Evolutionary conservation across 2,329 filamentous ascomycete genomes (phyloP).

Genomic region (Ascocoryne sarcoides): DNA sequence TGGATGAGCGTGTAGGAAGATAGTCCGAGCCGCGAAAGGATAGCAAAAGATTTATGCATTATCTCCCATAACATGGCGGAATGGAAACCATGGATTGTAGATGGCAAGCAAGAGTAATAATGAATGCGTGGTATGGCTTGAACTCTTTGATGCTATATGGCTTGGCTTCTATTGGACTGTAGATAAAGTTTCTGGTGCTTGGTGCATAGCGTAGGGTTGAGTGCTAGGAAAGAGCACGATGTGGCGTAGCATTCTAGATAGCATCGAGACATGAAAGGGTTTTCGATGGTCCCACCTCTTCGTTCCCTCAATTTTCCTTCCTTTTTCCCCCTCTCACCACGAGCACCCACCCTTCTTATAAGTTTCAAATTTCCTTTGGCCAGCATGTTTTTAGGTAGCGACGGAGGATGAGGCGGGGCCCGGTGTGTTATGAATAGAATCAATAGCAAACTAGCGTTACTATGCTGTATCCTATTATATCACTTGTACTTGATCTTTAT

Average conservation of each 20-base stretch:
- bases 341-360: too few relatives aligned
- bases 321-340: too few relatives aligned
- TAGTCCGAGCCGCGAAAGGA: neutral
- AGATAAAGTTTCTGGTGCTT: neutral
- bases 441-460: too few relatives aligned
- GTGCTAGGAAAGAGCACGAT: slow-evolving; percentile 1
- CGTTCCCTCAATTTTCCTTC: too few relatives aligned
- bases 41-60: neutral
- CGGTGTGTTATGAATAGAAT: too few relatives aligned
- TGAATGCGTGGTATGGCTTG: neutral
- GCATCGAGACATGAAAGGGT: slow-evolving; percentile 20
- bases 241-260: slow-evolving; percentile 15
- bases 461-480: too few relatives aligned
- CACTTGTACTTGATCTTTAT: too few relatives aligned
- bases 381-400: too few relatives aligned
- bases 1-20: neutral
- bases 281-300: slow-evolving; percentile 10
- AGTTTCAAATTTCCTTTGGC: too few relatives aligned
- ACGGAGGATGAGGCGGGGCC: too few relatives aligned
- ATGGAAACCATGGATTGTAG: neutral
- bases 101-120: neutral
- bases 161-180: neutral
- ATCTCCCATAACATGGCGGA: neutral
- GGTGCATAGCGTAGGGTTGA: neutral
- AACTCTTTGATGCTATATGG: neutral